Base-by-base conservation (phyloP, 2,329 filamentous ascomycete species). In the Xylaria arbuscula region DNA sequence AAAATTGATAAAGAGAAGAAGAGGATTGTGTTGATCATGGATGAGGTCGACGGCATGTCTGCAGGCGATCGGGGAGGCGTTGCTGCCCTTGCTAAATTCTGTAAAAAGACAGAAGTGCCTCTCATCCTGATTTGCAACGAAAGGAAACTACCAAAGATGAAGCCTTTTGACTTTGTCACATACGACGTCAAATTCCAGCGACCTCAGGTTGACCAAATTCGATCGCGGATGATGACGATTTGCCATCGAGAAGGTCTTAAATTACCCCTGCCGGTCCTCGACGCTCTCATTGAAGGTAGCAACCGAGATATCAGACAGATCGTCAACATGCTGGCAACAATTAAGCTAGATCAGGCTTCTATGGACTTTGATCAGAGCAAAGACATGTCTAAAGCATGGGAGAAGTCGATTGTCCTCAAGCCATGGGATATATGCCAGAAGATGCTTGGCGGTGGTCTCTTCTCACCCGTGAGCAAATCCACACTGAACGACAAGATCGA, bases 101-200 rank as follows among this genome's bases (percentile, higher is more conserved):
- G 95, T 85, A 97, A 93, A 83, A 98, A 97, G 85, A 96, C 94
- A 0, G 90, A 96, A 74, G 90, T 99, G 28, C 96, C 96, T 0
- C 91, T 99, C 78, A 98, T 99, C 73, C 86, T 99, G 63, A 98
- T 99, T 74, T 99, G 96, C 87, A 99, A 99, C 79, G 96, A 99
- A 78, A 91, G 96, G 73, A 90, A 88, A 72, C 83, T 94, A 70
- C 96, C 92, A 36, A 99, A 99, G 86, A 99, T 99, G 96, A 98
- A 95, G 81, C 96, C 96, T 0, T 99, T 99, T 78, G 94, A 98
- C 78, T 88, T 89, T 75, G 91, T 92, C 61, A 91, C 93, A 2
- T 94, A 88, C 76, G 94, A 98, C 72, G 83, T 99, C 71, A 89
- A 90, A 51, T 99, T 99, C 85, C 89, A 92, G 76, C 90, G 94